These are phyloP conservation scores for Yamadazyma blattariae DNA, from an alignment of 1,139 yeast genomes.

Conservation along the genomic window DNA sequence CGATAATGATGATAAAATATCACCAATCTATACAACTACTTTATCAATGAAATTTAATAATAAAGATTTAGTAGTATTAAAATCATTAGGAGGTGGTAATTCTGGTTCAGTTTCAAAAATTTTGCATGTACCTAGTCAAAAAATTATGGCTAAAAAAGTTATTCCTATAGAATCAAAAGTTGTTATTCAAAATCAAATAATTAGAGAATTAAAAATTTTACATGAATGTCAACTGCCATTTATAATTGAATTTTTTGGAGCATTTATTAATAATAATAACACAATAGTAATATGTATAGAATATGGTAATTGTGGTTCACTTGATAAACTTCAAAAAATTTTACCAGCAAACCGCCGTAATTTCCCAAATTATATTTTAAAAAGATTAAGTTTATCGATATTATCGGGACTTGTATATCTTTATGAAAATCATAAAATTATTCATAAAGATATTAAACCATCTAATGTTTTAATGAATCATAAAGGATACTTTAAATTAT, in stretches of 20 bases:
- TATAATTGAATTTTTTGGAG: conserved; percentile 89
- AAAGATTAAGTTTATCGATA: conserved; percentile 74
- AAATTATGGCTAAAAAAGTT: conserved; percentile 85
- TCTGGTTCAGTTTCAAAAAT: conserved; percentile 92
- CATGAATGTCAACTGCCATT: conserved; percentile 85
- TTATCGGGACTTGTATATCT: conserved; percentile 78
- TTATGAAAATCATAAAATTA: conserved; percentile 78
- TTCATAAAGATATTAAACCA: conserved; percentile 91
- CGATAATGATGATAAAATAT: conserved; percentile 11
- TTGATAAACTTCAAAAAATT: conserved; percentile 73
- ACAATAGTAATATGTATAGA: conserved; percentile 88
- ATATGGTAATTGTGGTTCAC: conserved; percentile 90
- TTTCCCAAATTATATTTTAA: conserved; percentile 64
- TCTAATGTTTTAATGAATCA: conserved; percentile 68
- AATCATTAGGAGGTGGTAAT: conserved; percentile 87
- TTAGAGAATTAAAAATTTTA: conserved; percentile 83
- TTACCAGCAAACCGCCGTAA: conserved; percentile 24
- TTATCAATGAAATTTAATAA: conserved; percentile 47
- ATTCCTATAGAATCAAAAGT: conserved; percentile 85
- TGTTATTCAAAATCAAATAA: conserved; percentile 78
- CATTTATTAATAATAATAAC: conserved; percentile 65
- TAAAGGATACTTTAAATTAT: conserved; percentile 75
- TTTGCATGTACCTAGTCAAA: conserved; percentile 82
- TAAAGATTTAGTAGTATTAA: conserved; percentile 70
- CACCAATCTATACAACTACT: conserved; percentile 41